Percentiles rank a stretch among this genome's conserved stretches.
Conservation (phyloP, 2,329 filamentous ascomycete genomes). For the Thielaviopsis ethacetica region DNA sequence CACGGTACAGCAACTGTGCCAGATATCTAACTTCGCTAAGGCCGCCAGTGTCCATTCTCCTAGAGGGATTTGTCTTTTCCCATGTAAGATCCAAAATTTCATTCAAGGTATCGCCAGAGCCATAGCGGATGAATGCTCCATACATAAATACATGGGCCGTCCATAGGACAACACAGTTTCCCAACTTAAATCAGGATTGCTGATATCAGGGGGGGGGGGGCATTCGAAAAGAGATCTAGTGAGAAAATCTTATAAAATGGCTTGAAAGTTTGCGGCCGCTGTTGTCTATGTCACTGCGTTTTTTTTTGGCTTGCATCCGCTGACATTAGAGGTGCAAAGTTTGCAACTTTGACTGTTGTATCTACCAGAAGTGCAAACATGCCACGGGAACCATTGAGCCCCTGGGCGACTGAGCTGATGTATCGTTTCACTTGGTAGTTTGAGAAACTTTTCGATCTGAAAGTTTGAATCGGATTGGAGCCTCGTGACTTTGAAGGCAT, state of each 20-base stretch:
- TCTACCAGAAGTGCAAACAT: too few species aligned
- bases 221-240: background rate
- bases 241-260: background rate
- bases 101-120: background rate
- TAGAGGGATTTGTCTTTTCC: background rate
- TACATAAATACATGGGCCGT: background rate
- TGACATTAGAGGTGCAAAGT: too few species aligned
- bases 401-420: too few species aligned
- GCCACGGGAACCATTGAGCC: too few species aligned
- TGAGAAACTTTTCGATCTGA: too few species aligned
- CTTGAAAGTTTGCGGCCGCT: background rate
- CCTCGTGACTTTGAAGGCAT: too few species aligned
- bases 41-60: background rate
- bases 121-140: background rate
- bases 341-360: too few species aligned
- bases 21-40: background rate
- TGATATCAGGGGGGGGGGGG: background rate
- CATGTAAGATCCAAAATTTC: background rate
- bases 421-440: too few species aligned
- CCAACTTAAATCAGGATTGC: background rate
- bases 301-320: too few species aligned
- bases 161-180: background rate
- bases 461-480: too few species aligned
- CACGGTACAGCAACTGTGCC: background rate
- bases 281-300: too few species aligned